These are phyloP conservation scores for Crithidia expoeki DNA, from an alignment of 208 protist species.

Conservation along the genomic window DNA sequence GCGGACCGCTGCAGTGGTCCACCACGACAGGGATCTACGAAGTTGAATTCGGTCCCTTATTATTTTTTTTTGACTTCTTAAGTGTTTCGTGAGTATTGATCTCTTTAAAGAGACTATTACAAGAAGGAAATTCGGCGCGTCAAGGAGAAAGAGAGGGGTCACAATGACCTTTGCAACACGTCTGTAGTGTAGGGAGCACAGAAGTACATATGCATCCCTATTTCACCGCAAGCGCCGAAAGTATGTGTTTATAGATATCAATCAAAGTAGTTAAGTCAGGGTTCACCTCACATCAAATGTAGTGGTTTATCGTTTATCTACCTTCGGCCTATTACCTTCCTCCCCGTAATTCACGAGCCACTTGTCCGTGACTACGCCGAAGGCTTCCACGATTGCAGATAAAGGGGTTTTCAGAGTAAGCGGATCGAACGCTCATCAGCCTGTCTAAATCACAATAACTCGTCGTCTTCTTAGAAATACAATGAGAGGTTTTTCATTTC, in stretches of 20 bases:
- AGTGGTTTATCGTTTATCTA: no score
- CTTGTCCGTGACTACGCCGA: background rate
- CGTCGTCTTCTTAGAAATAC: background rate
- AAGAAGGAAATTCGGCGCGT: background rate
- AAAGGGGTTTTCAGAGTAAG: background rate
- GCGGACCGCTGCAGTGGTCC: no score
- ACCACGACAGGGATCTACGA: no score
- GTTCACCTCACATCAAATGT: no score
- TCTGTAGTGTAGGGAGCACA: no score
- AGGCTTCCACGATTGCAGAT: background rate
- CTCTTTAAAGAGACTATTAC: background rate
- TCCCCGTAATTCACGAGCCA: constrained; percentile 3
- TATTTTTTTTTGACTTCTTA: constrained; percentile 3
- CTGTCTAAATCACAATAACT: constrained; percentile 1
- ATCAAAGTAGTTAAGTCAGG: no score
- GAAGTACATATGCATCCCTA: no score
- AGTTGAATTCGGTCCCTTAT: no score
- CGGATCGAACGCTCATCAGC: background rate
- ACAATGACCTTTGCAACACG: no score
- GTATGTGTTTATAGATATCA: no score
- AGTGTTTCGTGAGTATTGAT: background rate
- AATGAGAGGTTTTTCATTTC: background rate
- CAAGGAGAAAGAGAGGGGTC: no score
- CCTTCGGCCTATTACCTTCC: background rate
- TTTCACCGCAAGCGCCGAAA: no score